Evolutionary conservation across 2,329 filamentous ascomycete genomes (phyloP).

Genomic region (Ceratocystis colombiana): DNA sequence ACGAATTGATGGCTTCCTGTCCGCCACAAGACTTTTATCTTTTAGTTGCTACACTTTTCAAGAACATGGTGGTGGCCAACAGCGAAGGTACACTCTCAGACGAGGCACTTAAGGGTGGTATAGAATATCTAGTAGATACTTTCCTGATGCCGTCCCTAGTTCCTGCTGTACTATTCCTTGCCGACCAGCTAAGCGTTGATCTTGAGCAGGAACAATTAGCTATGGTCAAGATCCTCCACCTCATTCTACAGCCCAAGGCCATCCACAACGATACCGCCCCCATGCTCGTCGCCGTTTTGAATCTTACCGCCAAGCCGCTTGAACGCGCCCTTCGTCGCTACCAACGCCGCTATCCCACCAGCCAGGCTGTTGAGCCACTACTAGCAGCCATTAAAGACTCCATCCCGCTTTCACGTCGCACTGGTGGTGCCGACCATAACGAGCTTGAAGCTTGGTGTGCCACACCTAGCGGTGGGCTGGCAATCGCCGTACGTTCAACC

Average conservation of each 20-base stretch:
- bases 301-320: slow-evolving; percentile 58
- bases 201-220: slow-evolving; percentile 54
- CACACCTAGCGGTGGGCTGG: slow-evolving; percentile 46
- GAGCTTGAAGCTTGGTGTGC: slow-evolving; percentile 60
- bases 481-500: slow-evolving; percentile 48
- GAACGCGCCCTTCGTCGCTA: slow-evolving; percentile 57
- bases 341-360: slow-evolving; percentile 55
- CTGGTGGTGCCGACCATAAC: slow-evolving; percentile 50
- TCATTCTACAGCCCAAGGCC: slow-evolving; percentile 59
- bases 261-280: slow-evolving; percentile 60
- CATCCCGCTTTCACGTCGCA: slow-evolving; percentile 50
- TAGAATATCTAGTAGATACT: slow-evolving; percentile 70
- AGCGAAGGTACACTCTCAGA: slow-evolving; percentile 55
- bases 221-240: slow-evolving; percentile 60
- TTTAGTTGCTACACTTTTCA: slow-evolving; percentile 65
- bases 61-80: slow-evolving; percentile 62
- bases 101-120: slow-evolving; percentile 60
- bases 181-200: slow-evolving; percentile 58
- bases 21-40: slow-evolving; percentile 74
- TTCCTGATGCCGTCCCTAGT: slow-evolving; percentile 72
- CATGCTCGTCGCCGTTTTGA: slow-evolving; percentile 62
- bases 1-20: slow-evolving; percentile 73
- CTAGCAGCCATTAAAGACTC: slow-evolving; percentile 53
- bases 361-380: slow-evolving; percentile 60
- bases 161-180: slow-evolving; percentile 60